Conservation (phyloP, 176 grass and related monocot species). For the Raddia distichophylla region DNA sequence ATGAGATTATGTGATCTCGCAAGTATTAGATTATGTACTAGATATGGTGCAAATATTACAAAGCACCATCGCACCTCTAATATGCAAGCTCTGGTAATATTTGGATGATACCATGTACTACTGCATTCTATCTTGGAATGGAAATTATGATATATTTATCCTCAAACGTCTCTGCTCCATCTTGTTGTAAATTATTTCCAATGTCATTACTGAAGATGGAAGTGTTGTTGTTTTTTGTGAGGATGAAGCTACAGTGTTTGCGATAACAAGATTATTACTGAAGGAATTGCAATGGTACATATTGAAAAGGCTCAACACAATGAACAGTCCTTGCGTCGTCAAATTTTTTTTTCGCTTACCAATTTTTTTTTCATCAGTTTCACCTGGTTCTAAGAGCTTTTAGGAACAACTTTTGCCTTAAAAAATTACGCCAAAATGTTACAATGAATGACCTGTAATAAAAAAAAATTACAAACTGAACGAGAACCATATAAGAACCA, state of each 20-base stretch:
- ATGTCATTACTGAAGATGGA: not conserved
- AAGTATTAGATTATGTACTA: slow-evolving; percentile 43
- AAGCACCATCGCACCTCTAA: slow-evolving; percentile 43
- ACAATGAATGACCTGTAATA: no score
- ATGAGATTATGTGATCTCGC: slow-evolving; percentile 26
- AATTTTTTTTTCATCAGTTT: no score
- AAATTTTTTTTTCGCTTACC: no score
- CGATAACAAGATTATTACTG: not conserved
- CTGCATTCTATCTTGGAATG: slow-evolving; percentile 34
- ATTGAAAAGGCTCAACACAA: not conserved
- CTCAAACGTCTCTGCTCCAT: not conserved
- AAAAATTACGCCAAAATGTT: no score
- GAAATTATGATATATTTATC: slow-evolving; percentile 30
- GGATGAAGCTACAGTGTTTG: no score
- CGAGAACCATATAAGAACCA: no score
- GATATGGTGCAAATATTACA: slow-evolving; percentile 67
- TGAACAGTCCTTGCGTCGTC: no score
- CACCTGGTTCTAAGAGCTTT: no score
- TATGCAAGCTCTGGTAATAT: slow-evolving; percentile 35
- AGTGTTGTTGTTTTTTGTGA: no score
- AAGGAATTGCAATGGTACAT: not conserved
- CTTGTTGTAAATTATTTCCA: not conserved
- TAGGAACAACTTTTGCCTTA: no score
- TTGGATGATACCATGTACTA: slow-evolving; percentile 29
- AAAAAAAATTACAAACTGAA: no score